Percentiles rank a stretch among this genome's conserved stretches.
Conservation (phyloP, 352 stramenopile species). For the Elongisporangium anandrum region DNA sequence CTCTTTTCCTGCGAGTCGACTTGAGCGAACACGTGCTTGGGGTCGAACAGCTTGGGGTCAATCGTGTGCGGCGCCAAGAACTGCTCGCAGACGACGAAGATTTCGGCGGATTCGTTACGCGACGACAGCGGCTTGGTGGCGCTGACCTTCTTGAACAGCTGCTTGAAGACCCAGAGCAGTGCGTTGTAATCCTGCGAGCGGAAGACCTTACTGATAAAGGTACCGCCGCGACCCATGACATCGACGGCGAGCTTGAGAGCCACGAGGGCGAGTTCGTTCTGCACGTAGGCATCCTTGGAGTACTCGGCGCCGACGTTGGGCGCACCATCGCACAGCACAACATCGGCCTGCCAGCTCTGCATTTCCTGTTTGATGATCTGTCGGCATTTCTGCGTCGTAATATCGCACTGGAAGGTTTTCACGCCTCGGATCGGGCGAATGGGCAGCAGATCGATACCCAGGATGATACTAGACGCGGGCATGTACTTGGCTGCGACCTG, state of each 20-base stretch:
- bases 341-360: conserved; percentile 92
- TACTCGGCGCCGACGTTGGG: conserved; percentile 98
- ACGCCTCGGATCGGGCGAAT: conserved; percentile 97
- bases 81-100: conserved; percentile 98
- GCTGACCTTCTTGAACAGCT: conserved; percentile 98
- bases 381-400: conserved; percentile 88
- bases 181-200: conserved; percentile 98
- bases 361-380: conserved; percentile 93
- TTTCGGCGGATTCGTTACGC: conserved; percentile 98
- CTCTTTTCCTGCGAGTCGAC: conserved; percentile 85
- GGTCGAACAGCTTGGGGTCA: conserved; percentile 96
- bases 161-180: conserved; percentile 98
- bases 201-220: conserved; percentile 97
- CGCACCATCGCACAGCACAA: conserved; percentile 98
- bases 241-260: conserved; percentile 97
- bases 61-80: conserved; percentile 97
- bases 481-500: conserved; percentile 91
- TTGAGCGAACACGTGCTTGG: conserved; percentile 97
- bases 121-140: conserved; percentile 98
- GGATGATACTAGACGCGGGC: conserved; percentile 94
- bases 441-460: conserved; percentile 97
- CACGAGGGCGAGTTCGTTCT: conserved; percentile 97
- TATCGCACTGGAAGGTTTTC: conserved; percentile 97
- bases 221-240: conserved; percentile 92
- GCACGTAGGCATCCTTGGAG: conserved; percentile 98